Evolutionary conservation across 2,329 filamentous ascomycete genomes (phyloP).

Genomic region (Didymella lethalis): DNA sequence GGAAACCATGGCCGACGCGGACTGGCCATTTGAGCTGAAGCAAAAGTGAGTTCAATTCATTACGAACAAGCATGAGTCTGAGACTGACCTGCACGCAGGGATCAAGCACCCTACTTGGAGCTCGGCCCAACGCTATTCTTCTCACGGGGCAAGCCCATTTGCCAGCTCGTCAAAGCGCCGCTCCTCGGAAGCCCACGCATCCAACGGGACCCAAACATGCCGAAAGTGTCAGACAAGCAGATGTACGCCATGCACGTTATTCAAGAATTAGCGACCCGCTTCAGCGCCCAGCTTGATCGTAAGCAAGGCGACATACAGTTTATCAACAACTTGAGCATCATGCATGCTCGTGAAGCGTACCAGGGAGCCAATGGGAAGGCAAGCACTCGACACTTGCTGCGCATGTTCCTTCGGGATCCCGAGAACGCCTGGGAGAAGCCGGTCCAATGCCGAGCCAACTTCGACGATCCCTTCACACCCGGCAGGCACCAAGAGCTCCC

Average conservation of each 20-base stretch:
- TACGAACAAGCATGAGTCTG: background rate
- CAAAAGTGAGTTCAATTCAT: constrained; percentile 40
- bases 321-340: constrained; percentile 48
- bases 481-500: constrained; percentile 45
- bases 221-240: constrained; percentile 40
- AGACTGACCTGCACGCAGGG: constrained; percentile 24
- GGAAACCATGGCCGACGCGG: constrained; percentile 44
- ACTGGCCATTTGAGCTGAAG: constrained; percentile 52
- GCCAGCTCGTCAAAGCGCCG: constrained; percentile 50
- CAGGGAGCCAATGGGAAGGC: constrained; percentile 31
- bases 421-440: constrained; percentile 47
- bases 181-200: constrained; percentile 47
- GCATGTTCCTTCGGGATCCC: constrained; percentile 51
- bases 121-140: constrained; percentile 48
- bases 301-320: constrained; percentile 49
- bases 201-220: constrained; percentile 42
- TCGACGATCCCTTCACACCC: constrained; percentile 44
- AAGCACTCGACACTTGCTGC: constrained; percentile 47
- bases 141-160: constrained; percentile 47
- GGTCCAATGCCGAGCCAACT: constrained; percentile 34
- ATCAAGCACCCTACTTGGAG: constrained; percentile 43
- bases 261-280: constrained; percentile 40
- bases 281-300: constrained; percentile 44
- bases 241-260: constrained; percentile 41
- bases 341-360: constrained; percentile 50